These are phyloP conservation scores for Aspergillus uvarum DNA, from an alignment of 2,329 filamentous ascomycete genomes.

Conservation along the genomic window DNA sequence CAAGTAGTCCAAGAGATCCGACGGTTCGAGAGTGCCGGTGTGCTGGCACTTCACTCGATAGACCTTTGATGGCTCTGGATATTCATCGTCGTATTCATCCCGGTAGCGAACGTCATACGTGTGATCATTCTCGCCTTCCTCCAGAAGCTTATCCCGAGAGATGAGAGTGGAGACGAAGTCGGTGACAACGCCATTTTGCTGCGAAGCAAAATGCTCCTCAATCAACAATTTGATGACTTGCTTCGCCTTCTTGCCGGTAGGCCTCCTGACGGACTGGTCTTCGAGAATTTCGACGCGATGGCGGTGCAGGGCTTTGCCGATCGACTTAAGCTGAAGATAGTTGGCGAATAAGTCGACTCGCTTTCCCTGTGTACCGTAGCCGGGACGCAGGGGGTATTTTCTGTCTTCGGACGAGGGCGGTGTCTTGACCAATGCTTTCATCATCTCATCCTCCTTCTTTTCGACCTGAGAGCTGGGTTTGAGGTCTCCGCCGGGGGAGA, in stretches of 20 bases:
- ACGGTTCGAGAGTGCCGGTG: slow-evolving; percentile 35
- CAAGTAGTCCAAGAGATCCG: slow-evolving; percentile 48
- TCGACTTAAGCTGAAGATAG: slow-evolving; percentile 39
- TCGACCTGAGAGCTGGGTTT: slow-evolving; percentile 24
- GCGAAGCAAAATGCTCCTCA: slow-evolving; percentile 35
- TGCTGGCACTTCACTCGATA: slow-evolving; percentile 38
- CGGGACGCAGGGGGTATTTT: slow-evolving; percentile 37
- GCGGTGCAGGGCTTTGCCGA: slow-evolving; percentile 39
- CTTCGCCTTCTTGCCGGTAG: slow-evolving; percentile 46
- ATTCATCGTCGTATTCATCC: slow-evolving; percentile 37
- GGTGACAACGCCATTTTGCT: slow-evolving; percentile 35
- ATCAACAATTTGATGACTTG: slow-evolving; percentile 51
- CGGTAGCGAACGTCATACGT: slow-evolving; percentile 36
- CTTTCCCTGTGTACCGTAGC: slow-evolving; percentile 37
- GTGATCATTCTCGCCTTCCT: slow-evolving; percentile 12
- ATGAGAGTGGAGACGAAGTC: slow-evolving; percentile 44
- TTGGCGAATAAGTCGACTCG: slow-evolving; percentile 40
- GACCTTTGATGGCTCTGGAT: slow-evolving; percentile 30
- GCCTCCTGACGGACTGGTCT: slow-evolving; percentile 26
- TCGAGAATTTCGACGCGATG: slow-evolving; percentile 42
- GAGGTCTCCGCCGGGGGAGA: slow-evolving; percentile 24
- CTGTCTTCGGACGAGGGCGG: slow-evolving; percentile 13
- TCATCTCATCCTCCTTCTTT: slow-evolving; percentile 30
- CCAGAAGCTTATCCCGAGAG: slow-evolving; percentile 29
- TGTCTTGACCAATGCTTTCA: slow-evolving; percentile 24